Evolutionary conservation across 495 filamentous ascomycete species (phyloP), one percentile per base, ranked within the genome.

Genomic region (Penicillium canariense): DNA sequence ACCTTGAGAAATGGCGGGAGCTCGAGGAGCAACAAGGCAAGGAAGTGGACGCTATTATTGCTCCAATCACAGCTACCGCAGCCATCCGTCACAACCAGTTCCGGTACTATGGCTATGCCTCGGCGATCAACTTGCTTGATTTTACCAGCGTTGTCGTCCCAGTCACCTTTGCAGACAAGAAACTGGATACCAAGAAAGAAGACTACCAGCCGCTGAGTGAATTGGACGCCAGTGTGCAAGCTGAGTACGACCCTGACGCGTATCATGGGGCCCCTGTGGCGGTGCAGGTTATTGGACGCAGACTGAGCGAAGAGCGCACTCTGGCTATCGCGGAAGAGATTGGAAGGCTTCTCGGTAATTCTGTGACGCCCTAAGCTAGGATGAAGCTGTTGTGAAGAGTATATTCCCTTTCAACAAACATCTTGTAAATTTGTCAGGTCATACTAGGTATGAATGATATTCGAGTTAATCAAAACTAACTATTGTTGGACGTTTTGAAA

Each of bases 251-350:
- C 39, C 66, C 77, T 0, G 76, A 77, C 42, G 67, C 68, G 8
- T 79, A 79, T 42, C 60, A 80, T 51, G 76, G 76, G 5, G 74
- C 66, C 1, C 77, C 77, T 0, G 75, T 79, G 11, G 73, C 68
- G 0, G 58, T 82, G n/a, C 78, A 81, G 60, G 61, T 78, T 50
- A 75, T 81, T 20, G 74, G 68, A 0, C 51, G 78, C 12, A 67
- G 71, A 35, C 65, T 79, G 46, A 74, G 73, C 55, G 79, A 82
- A 51, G 79, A 82, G 59, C 75, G 73, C 58, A 67, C 75, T 0
- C 44, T 76, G 56, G 70, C 69, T 18, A 73, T 79, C 61, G 63
- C 56, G 20, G 50, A 59, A 38, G 56, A 59, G 20, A 60, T 65
- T 39, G 48, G 54, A 0, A 51, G 48, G 22, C 18, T 57, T 9